phyloP scores from a whole-genome alignment of 2,329 filamentous ascomycete species.

The Diaporthe citri region DNA sequence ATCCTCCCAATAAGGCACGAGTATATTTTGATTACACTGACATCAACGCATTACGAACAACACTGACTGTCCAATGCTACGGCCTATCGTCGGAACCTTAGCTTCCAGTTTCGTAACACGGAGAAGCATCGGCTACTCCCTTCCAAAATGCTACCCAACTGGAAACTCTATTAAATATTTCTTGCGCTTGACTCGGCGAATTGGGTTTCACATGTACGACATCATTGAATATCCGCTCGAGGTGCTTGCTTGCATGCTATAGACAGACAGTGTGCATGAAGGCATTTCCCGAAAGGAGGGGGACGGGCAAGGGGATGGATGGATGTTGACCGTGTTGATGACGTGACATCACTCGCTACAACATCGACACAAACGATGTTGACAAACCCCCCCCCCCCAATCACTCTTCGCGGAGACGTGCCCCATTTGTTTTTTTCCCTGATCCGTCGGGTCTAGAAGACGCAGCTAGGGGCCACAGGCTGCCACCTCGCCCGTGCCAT shows the following conservation, averaged over 20 bases:
- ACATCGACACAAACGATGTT: background rate
- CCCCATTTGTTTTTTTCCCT: background rate
- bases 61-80: background rate
- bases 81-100: constrained; percentile 19
- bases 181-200: background rate
- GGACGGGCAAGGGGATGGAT: background rate
- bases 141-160: constrained; percentile 21
- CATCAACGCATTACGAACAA: constrained; percentile 22
- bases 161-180: constrained; percentile 11
- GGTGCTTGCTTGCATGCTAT: background rate
- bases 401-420: too few relatives aligned
- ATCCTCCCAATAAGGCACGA: background rate
- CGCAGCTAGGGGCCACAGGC: too few relatives aligned
- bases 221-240: background rate
- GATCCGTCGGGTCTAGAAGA: background rate
- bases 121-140: constrained; percentile 20
- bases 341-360: constrained; percentile 28
- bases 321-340: background rate
- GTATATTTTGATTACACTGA: background rate
- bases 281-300: background rate
- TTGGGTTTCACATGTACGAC: constrained; percentile 24
- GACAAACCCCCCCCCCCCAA: too few relatives aligned
- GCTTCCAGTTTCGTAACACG: constrained; percentile 20
- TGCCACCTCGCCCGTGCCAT: constrained; percentile 15
- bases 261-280: constrained; percentile 14